Evolutionary conservation across 768 basidiomycete genomes (phyloP).

Genomic region (Collybiopsis confluens): DNA sequence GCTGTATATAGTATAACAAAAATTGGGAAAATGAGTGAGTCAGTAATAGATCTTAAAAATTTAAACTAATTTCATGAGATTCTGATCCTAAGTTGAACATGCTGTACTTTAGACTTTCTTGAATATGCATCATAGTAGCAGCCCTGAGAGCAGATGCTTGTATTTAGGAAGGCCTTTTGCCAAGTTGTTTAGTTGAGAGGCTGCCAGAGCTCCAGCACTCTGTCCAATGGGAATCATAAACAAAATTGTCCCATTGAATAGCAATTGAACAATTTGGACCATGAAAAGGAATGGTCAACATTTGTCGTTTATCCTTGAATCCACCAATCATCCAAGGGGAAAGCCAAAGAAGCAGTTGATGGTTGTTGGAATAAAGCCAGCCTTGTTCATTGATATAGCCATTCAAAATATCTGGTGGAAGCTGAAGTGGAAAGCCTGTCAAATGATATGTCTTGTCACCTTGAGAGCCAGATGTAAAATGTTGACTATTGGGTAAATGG

Average conservation of each 20-base stretch:
- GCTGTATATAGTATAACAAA: too few relatives aligned
- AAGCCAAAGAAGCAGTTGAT: neutral
- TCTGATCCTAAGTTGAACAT: too few relatives aligned
- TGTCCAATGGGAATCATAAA: neutral
- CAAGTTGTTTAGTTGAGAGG: too few relatives aligned
- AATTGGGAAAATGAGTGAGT: too few relatives aligned
- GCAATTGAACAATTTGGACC: neutral
- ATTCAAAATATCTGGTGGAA: neutral
- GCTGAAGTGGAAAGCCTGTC: too few relatives aligned
- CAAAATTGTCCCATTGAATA: neutral
- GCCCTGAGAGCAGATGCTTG: too few relatives aligned
- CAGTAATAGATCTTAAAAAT: too few relatives aligned
- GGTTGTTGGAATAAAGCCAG: neutral
- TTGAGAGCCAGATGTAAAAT: neutral
- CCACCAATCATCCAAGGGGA: neutral
- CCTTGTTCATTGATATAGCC: neutral
- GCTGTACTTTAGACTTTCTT: too few relatives aligned
- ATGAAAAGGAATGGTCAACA: neutral
- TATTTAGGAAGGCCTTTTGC: too few relatives aligned
- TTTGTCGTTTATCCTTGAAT: neutral
- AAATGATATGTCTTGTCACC: slow-evolving; percentile 1
- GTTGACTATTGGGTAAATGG: neutral
- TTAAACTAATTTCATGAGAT: too few relatives aligned
- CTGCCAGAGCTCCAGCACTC: neutral
- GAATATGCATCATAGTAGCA: too few relatives aligned